Conservation (phyloP, 352 stramenopile species). For the Phytophthora niederhauseri region DNA sequence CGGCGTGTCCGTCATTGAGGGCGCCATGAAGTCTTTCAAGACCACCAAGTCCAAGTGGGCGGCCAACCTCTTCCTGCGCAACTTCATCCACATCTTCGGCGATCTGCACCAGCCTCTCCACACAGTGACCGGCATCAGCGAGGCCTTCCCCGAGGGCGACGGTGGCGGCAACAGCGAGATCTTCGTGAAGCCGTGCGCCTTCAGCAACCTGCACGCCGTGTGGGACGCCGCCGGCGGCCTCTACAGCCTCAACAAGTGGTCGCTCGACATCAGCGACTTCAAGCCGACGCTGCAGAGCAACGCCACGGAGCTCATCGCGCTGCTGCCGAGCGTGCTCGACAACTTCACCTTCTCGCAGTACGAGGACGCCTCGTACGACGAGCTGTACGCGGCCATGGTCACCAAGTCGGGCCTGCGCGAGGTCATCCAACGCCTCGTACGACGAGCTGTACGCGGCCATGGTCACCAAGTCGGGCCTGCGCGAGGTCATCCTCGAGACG, state of each 20-base stretch:
- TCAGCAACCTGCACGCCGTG: slow-evolving; percentile 70
- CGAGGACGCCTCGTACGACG: slow-evolving; percentile 37
- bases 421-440: slow-evolving; percentile 41
- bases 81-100: slow-evolving; percentile 77
- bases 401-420: slow-evolving; percentile 35
- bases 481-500: slow-evolving; percentile 47
- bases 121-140: slow-evolving; percentile 51
- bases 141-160: slow-evolving; percentile 55
- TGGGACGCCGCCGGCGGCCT: slow-evolving; percentile 65
- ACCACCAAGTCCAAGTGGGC: slow-evolving; percentile 71
- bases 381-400: slow-evolving; percentile 41
- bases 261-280: slow-evolving; percentile 33
- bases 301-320: slow-evolving; percentile 53
- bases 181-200: slow-evolving; percentile 53
- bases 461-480: slow-evolving; percentile 35
- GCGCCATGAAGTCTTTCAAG: slow-evolving; percentile 54
- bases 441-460: slow-evolving; percentile 39
- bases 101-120: slow-evolving; percentile 73
- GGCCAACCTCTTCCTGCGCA: slow-evolving; percentile 61
- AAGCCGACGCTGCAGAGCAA: slow-evolving; percentile 36
- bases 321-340: slow-evolving; percentile 40
- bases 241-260: slow-evolving; percentile 64
- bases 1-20: slow-evolving; percentile 50
- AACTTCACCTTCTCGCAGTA: slow-evolving; percentile 50
- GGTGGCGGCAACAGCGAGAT: slow-evolving; percentile 64